A percentile compares a stretch with the other conserved stretches of the same genome.
phyloP scores from a whole-genome alignment of 2,329 filamentous ascomycete species.

The Colletotrichum costaricense region DNA sequence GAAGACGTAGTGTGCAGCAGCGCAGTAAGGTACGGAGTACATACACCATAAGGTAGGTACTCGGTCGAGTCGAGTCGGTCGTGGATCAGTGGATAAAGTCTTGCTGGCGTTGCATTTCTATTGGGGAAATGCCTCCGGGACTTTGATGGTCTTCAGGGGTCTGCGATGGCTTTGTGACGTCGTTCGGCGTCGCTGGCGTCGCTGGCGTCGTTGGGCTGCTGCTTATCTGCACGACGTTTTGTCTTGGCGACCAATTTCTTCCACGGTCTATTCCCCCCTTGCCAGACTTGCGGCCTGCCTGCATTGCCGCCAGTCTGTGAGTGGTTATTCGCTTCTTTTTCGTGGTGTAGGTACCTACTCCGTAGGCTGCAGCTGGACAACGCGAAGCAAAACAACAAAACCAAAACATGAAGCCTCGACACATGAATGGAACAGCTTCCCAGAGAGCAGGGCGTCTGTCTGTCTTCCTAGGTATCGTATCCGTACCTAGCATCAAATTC shows the following conservation, averaged over 20 bases:
- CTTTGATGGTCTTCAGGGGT: neutral
- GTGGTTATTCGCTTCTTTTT: neutral
- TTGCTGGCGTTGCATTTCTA: neutral
- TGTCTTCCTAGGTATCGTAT: too few species aligned
- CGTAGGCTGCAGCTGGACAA: neutral
- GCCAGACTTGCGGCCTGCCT: neutral
- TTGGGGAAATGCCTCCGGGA: neutral
- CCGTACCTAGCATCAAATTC: neutral
- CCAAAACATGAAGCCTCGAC: neutral
- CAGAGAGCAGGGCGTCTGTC: neutral
- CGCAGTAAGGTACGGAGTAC: too few species aligned
- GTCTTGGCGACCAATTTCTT: neutral
- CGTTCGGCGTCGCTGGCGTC: neutral
- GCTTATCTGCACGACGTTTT: conserved; percentile 17
- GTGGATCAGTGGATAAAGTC: too few species aligned
- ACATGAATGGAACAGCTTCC: neutral
- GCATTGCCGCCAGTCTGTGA: conserved; percentile 2
- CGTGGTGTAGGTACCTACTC: too few species aligned
- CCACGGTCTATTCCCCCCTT: neutral
- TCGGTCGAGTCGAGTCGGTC: too few species aligned
- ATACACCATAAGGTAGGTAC: too few species aligned
- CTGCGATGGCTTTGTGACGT: conserved; percentile 12
- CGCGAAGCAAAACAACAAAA: neutral
- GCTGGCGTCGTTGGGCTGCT: neutral
- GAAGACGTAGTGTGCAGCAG: neutral